Conservation (phyloP, 176 grass and related monocot species). For the Ensete glaucum region DNA sequence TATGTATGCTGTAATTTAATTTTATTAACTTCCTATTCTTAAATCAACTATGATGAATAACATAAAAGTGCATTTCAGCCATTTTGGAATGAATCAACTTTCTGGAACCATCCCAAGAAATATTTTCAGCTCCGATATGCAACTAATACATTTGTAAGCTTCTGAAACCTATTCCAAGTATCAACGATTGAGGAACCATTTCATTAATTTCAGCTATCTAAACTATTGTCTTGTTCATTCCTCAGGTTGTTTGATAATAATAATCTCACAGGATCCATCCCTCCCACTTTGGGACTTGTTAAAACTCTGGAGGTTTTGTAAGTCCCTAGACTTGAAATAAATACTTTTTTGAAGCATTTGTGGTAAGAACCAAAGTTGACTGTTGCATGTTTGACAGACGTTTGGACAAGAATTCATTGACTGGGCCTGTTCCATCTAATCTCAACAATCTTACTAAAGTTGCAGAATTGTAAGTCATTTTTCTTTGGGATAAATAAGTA, state of each 20-base stretch:
- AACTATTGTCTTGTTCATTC: constrained; percentile 12
- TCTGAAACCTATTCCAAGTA: background rate
- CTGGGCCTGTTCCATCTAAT: constrained; percentile 53
- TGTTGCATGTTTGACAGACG: constrained; percentile 27
- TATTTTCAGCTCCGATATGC: constrained; percentile 52
- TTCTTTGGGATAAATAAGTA: background rate
- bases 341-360: background rate
- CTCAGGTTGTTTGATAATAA: constrained; percentile 84
- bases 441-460: constrained; percentile 56
- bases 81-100: constrained; percentile 68
- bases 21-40: background rate
- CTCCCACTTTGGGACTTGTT: constrained; percentile 47
- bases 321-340: constrained; percentile 26
- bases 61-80: constrained; percentile 32
- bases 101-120: constrained; percentile 63
- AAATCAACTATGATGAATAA: background rate
- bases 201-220: background rate
- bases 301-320: constrained; percentile 59
- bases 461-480: constrained; percentile 61
- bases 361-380: background rate
- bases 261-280: constrained; percentile 61
- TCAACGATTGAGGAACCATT: background rate
- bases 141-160: constrained; percentile 73
- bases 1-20: constrained; percentile 27
- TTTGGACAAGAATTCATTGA: constrained; percentile 55